phyloP scores from a whole-genome alignment of 140 eudicot genomes.

The Erigeron philadelphicus region DNA sequence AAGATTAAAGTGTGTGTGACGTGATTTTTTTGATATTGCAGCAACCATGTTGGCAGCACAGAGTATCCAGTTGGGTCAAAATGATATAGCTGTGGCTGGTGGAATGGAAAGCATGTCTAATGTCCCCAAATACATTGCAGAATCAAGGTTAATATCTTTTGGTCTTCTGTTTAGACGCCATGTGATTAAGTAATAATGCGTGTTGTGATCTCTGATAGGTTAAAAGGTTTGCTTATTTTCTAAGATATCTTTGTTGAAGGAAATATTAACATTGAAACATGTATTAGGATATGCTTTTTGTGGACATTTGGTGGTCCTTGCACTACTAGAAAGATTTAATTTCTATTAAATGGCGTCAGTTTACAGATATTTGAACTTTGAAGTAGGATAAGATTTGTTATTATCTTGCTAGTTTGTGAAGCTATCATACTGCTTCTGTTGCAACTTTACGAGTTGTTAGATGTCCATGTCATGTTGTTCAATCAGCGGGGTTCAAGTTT shows the following conservation, averaged over 20 bases:
- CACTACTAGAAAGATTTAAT: slow-evolving; percentile 1
- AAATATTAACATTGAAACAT: neutral
- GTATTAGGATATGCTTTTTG: neutral
- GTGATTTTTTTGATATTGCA: slow-evolving; percentile 37
- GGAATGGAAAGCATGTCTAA: slow-evolving; percentile 99
- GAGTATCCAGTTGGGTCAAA: slow-evolving; percentile 82
- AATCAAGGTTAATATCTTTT: slow-evolving; percentile 58
- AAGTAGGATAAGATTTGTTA: slow-evolving; percentile 1
- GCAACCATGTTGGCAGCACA: slow-evolving; percentile 98
- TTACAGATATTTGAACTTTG: neutral
- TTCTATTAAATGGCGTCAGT: neutral
- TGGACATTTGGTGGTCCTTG: slow-evolving; percentile 3
- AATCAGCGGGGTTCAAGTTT: neutral
- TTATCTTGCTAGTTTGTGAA: neutral
- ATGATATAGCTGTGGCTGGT: slow-evolving; percentile 88
- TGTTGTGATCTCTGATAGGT: slow-evolving; percentile 5
- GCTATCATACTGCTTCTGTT: slow-evolving; percentile 4
- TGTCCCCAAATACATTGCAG: slow-evolving; percentile 82
- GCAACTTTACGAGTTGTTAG: slow-evolving; percentile 16
- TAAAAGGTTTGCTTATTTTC: neutral
- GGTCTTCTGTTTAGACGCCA: neutral
- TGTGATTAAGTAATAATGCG: neutral
- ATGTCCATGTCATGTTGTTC: slow-evolving; percentile 6
- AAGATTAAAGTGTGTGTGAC: neutral
- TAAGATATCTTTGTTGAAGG: slow-evolving; percentile 8